Conservation (phyloP, 2,329 filamentous ascomycete species). For the Colletotrichum phormii region DNA sequence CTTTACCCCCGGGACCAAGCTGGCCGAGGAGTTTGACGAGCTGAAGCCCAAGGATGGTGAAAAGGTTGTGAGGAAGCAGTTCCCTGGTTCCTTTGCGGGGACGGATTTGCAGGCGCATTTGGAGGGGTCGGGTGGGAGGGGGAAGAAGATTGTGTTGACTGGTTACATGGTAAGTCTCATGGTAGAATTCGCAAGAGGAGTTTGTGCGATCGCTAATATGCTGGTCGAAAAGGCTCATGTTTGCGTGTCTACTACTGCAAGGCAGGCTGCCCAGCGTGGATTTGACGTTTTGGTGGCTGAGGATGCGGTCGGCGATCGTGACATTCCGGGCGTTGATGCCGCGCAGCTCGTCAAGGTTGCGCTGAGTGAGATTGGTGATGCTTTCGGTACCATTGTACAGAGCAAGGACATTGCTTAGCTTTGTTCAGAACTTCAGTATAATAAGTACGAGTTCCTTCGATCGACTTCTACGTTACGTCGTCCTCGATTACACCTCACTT, state of each 20-base stretch:
- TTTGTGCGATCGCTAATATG: background rate
- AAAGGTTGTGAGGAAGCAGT: conserved; percentile 67
- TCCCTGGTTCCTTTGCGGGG: conserved; percentile 69
- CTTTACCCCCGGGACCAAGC: conserved; percentile 71
- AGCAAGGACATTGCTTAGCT: conserved; percentile 42
- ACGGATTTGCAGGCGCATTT: conserved; percentile 68
- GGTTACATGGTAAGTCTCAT: conserved; percentile 65
- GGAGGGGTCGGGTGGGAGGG: conserved; percentile 58
- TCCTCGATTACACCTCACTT: too few relatives aligned
- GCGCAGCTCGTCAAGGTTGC: conserved; percentile 62
- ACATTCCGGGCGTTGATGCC: conserved; percentile 72
- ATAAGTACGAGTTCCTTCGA: too few relatives aligned
- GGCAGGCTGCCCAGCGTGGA: conserved; percentile 69
- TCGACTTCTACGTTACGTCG: too few relatives aligned
- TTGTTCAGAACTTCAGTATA: background rate
- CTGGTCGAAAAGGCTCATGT: conserved; percentile 68
- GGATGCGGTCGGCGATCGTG: conserved; percentile 73
- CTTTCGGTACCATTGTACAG: conserved; percentile 70
- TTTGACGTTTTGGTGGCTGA: conserved; percentile 72
- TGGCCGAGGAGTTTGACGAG: conserved; percentile 72
- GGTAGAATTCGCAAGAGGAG: too few relatives aligned
- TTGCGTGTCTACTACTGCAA: conserved; percentile 71
- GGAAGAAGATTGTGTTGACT: conserved; percentile 70
- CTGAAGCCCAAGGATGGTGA: conserved; percentile 65
- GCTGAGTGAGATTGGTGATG: conserved; percentile 71